Base-by-base conservation (phyloP, 805 yeast genomes). In the Ogataea populi-albae region DNA sequence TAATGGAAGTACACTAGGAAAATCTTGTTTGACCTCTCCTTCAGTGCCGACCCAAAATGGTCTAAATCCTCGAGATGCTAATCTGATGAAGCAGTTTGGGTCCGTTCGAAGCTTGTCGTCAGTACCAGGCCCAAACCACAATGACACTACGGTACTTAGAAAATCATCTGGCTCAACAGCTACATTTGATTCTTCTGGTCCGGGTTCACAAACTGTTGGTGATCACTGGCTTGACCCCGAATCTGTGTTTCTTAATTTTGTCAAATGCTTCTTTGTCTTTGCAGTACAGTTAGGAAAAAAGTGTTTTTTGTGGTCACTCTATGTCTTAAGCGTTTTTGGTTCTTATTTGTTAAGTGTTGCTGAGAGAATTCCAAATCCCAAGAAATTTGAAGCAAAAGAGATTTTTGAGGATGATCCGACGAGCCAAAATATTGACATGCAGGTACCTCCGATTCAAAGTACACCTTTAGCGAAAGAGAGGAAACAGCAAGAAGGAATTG, bases 281-380 rank as follows among this genome's bases (percentile, higher is more conserved):
- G 10, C 45, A 2, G 39, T 28, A 20, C 43, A 54, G 20, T 35
- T 59, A 4, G 43, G 48, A 1, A 52, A 38, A 14, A 57, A 55
- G 31, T 34, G 36, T 1, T 37, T 46, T 4, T 34, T 49, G 6
- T 59, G 64, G 64, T 10, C 47, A 3, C 12, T 57, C 1, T 54
- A 43, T 35, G 12, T 43, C 2, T 29, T 58, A 16, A 52, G 47
- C 8, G 14, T 37, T 7, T 17, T 47, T 1, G 49, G 42, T 6
- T 18, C 44, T 3, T 19, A 38, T 16, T 11, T 49, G 17, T 34
- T 48, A 28, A 42, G 32, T 9, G 21, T 50, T 2, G 37, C 52
- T 18, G 46, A 49, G 19, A 22, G 30, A 11, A 55, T 58, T 9
- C 62, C 62, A 4, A 50, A 41, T 22, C 62, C 61, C 2, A 35